Conservation (phyloP, 371 early-diverging fungal species). For the Synchytrium microbalum region DNA sequence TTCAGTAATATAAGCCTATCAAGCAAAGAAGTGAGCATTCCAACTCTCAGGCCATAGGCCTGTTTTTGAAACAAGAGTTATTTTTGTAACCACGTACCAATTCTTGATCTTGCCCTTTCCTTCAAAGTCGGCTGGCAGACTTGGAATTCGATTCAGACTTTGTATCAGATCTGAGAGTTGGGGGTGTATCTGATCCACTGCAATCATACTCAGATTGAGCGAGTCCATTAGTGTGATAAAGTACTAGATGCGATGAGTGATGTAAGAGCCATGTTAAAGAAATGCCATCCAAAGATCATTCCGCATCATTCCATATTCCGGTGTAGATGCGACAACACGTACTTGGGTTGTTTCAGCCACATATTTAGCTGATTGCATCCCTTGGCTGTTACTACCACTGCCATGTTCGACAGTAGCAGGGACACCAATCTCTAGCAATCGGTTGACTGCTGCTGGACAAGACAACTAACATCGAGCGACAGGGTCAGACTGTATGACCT, state of each 20-base stretch:
- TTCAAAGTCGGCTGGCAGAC: conserved; percentile 70
- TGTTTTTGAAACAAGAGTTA: no score
- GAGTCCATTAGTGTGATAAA: conserved; percentile 93
- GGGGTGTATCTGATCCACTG: conserved; percentile 90
- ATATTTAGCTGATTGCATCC: conserved; percentile 46
- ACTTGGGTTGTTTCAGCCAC: conserved; percentile 82
- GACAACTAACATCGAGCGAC: conserved; percentile 49
- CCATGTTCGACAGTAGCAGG: conserved; percentile 86
- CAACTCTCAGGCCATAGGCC: not conserved
- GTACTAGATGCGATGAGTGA: conserved; percentile 21
- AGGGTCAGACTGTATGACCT: conserved; percentile 34
- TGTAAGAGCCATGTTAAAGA: not conserved
- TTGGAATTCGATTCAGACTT: conserved; percentile 71
- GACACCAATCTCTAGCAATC: conserved; percentile 73
- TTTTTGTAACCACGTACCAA: conserved; percentile 60
- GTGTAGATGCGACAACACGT: conserved; percentile 6
- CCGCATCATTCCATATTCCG: no score
- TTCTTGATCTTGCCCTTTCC: conserved; percentile 73
- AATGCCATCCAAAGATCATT: no score
- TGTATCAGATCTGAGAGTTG: conserved; percentile 83
- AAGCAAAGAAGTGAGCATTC: not conserved
- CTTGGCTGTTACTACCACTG: conserved; percentile 31
- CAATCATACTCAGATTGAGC: conserved; percentile 72
- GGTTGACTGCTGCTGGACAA: conserved; percentile 74
- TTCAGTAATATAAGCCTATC: conserved; percentile 78